Conservation (phyloP, 148 eudicot species). For the Silene conica region DNA sequence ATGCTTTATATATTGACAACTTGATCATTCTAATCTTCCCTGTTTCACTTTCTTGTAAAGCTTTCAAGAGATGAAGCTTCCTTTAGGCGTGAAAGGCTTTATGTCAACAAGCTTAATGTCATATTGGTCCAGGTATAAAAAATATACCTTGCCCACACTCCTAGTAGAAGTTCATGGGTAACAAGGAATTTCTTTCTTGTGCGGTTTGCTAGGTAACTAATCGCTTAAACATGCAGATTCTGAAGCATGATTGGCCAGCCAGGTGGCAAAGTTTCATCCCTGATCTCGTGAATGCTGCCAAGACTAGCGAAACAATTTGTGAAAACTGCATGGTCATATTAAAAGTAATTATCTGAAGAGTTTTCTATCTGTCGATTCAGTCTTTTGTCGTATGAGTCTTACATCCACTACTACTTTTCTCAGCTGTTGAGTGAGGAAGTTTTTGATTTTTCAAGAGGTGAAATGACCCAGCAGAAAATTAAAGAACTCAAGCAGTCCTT, state of each 20-base stretch:
- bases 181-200: not conserved
- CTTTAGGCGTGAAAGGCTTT: slow-evolving; percentile 85
- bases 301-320: slow-evolving; percentile 93
- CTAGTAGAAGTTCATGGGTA: not conserved
- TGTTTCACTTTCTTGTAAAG: slow-evolving; percentile 24
- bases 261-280: slow-evolving; percentile 95
- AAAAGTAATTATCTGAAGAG: slow-evolving; percentile 41
- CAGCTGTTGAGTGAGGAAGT: slow-evolving; percentile 97
- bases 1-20: not conserved
- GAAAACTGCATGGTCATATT: slow-evolving; percentile 98
- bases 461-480: slow-evolving; percentile 97
- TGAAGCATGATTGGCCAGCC: slow-evolving; percentile 99
- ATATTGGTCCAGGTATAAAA: slow-evolving; percentile 80
- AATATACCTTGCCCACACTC: not conserved
- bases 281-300: slow-evolving; percentile 91
- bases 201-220: not conserved
- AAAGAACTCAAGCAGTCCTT: slow-evolving; percentile 92
- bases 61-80: slow-evolving; percentile 88
- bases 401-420: slow-evolving; percentile 13
- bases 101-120: slow-evolving; percentile 88
- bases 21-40: not conserved
- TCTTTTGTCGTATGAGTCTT: slow-evolving; percentile 13
- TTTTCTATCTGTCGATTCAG: not conserved
- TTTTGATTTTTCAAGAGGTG: slow-evolving; percentile 98
- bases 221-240: slow-evolving; percentile 41